Evolutionary conservation across 305 asterid species (phyloP).

Genomic region (Ilex paraguariensis): DNA sequence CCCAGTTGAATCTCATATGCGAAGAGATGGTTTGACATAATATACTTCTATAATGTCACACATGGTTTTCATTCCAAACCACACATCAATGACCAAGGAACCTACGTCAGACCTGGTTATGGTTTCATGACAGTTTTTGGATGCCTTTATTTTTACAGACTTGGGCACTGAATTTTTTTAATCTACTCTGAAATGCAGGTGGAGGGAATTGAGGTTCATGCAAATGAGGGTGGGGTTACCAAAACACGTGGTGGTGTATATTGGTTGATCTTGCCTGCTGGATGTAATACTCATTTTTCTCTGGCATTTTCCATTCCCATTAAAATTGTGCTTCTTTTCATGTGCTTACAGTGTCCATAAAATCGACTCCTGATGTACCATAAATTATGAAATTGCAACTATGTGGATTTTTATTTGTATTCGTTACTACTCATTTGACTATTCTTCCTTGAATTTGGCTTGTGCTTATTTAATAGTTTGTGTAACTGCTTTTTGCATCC

Average conservation of each 20-base stretch:
- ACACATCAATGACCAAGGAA: neutral
- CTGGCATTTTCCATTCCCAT: constrained; percentile 6
- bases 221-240: constrained; percentile 94
- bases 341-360: neutral
- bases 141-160: constrained; percentile 10
- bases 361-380: neutral
- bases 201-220: constrained; percentile 95
- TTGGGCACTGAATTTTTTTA: constrained; percentile 8
- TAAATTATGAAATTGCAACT: neutral
- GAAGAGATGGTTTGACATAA: neutral
- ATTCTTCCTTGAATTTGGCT: neutral
- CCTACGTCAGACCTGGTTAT: neutral
- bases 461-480: neutral
- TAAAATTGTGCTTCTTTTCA: neutral
- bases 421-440: neutral
- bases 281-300: constrained; percentile 57
- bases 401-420: neutral
- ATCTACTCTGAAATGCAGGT: constrained; percentile 47
- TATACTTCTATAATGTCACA: neutral
- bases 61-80: neutral
- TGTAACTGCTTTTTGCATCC: constrained; percentile 7
- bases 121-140: neutral
- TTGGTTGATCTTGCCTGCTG: constrained; percentile 99
- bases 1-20: neutral
- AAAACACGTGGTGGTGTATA: constrained; percentile 94